Percentiles rank a stretch among this genome's conserved stretches.
phyloP scores from a whole-genome alignment of 1,284 basidiomycete genomes.

The Jaminaea rosea region DNA sequence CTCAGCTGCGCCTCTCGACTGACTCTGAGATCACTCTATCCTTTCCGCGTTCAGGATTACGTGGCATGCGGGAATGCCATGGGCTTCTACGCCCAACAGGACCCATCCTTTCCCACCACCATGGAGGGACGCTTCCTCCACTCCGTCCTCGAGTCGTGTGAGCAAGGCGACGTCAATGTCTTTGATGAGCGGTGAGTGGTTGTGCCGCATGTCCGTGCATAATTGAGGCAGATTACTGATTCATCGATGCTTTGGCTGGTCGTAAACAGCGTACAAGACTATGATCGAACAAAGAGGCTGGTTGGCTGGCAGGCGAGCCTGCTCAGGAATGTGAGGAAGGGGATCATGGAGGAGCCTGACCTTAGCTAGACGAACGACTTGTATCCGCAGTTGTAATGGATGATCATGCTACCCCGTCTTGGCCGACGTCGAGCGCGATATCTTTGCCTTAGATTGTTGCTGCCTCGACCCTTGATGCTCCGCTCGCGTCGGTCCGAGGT shows the following conservation, averaged over 20 bases:
- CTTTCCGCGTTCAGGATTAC: slow-evolving; percentile 22
- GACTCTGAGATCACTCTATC: no score
- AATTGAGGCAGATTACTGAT: no score
- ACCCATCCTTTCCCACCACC: slow-evolving; percentile 41
- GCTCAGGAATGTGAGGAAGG: slow-evolving; percentile 34
- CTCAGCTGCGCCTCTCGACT: not conserved
- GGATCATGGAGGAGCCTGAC: slow-evolving; percentile 42
- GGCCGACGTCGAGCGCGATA: no score
- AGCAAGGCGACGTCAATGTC: slow-evolving; percentile 35
- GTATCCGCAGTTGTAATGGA: no score
- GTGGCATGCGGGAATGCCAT: slow-evolving; percentile 41
- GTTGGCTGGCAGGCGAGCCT: slow-evolving; percentile 41
- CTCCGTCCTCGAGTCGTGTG: slow-evolving; percentile 34
- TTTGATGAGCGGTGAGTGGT: slow-evolving; percentile 36
- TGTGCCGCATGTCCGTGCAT: no score
- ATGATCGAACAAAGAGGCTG: slow-evolving; percentile 40
- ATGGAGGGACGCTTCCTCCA: slow-evolving; percentile 44
- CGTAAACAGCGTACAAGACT: slow-evolving; percentile 44
- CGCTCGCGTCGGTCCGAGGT: no score
- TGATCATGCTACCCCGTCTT: no score
- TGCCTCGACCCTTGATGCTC: no score
- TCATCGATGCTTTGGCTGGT: no score
- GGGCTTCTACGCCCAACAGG: slow-evolving; percentile 44
- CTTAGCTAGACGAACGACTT: slow-evolving; percentile 18
- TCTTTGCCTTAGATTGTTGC: no score